phyloP scores from a whole-genome alignment of 371 early-diverging fungal genomes.

The Polyrhizophydium stewartii region DNA sequence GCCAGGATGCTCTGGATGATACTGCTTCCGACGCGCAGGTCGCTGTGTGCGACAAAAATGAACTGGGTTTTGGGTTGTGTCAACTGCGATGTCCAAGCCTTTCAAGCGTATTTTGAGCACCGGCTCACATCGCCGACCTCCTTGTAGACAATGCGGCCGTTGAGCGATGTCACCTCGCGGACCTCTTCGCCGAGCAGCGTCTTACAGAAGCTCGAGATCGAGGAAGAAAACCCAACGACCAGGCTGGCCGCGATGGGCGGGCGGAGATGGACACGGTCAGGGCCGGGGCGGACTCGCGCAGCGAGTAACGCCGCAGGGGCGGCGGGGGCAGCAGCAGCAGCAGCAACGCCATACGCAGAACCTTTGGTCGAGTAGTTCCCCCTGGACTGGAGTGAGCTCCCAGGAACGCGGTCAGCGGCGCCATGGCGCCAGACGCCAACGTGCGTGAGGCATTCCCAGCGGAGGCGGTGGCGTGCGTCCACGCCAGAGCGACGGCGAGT shows the following conservation, averaged over 20 bases:
- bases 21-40: slow-evolving; percentile 28
- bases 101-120: too few relatives aligned
- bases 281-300: too few relatives aligned
- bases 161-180: slow-evolving; percentile 37
- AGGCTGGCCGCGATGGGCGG: slow-evolving; percentile 34
- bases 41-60: slow-evolving; percentile 45
- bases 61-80: too few relatives aligned
- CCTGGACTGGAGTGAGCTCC: slow-evolving; percentile 38
- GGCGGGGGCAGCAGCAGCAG: too few relatives aligned
- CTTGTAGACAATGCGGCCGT: slow-evolving; percentile 39
- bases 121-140: slow-evolving; percentile 41
- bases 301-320: too few relatives aligned
- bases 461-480: too few relatives aligned
- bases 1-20: slow-evolving; percentile 39
- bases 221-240: slow-evolving; percentile 48
- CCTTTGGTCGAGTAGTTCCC: slow-evolving; percentile 41
- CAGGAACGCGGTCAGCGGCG: too few relatives aligned
- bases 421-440: too few relatives aligned
- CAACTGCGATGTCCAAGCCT: background rate
- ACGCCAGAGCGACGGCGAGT: too few relatives aligned
- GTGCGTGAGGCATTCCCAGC: too few relatives aligned
- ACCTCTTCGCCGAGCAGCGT: slow-evolving; percentile 49
- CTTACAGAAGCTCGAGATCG: slow-evolving; percentile 46
- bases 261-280: too few relatives aligned
- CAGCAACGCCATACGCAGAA: too few relatives aligned